Conservation (phyloP, 495 filamentous ascomycete genomes). For the Aspergillus panamensis region DNA sequence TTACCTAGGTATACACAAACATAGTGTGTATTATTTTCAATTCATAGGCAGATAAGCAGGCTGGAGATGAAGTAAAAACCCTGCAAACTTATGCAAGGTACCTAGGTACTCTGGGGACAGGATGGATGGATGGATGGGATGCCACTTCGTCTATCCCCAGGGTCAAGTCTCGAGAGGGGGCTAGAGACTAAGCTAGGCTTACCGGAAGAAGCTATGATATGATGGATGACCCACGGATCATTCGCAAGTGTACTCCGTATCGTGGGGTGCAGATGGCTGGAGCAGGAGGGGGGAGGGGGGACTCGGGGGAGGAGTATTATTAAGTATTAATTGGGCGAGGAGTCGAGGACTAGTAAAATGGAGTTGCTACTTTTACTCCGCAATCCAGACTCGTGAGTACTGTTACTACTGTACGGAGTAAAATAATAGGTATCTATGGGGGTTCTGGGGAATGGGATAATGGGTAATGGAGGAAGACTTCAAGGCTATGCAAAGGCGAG, state of each 20-base stretch:
- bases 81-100: background rate
- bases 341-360: too few species aligned
- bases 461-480: too few species aligned
- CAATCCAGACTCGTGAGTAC: too few species aligned
- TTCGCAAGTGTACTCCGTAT: background rate
- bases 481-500: too few species aligned
- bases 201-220: background rate
- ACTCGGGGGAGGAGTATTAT: too few species aligned
- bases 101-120: background rate
- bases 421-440: too few species aligned
- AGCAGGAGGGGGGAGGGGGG: background rate
- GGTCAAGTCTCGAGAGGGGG: background rate
- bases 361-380: too few species aligned
- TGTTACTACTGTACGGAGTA: too few species aligned
- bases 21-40: too few species aligned
- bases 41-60: background rate
- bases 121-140: background rate
- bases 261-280: background rate
- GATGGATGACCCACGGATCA: background rate
- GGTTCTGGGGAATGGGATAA: too few species aligned
- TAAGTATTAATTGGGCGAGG: too few species aligned
- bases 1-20: too few species aligned
- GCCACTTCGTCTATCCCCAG: background rate
- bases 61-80: background rate
- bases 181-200: background rate